These are phyloP conservation scores for Moniliella sp. DNA, from an alignment of 1,284 basidiomycete genomes.

Conservation along the genomic window DNA sequence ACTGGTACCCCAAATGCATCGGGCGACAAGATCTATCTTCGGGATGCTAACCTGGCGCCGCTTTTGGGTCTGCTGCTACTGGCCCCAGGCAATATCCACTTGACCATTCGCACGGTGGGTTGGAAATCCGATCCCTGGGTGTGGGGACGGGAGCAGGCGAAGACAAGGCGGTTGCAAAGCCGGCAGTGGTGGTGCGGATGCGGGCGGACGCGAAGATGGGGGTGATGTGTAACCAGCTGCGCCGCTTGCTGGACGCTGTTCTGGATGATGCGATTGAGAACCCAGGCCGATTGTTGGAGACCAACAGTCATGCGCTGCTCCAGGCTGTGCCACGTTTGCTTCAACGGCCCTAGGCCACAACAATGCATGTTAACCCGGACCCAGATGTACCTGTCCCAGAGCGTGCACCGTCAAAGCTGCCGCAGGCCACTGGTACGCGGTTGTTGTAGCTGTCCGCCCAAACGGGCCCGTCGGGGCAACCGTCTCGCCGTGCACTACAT, in stretches of 20 bases:
- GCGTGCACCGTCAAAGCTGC: too few species aligned
- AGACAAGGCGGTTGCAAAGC: too few species aligned
- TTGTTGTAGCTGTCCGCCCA: too few species aligned
- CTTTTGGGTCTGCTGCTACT: conserved; percentile 64
- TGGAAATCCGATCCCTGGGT: conserved; percentile 4
- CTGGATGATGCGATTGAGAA: not conserved
- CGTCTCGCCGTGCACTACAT: too few species aligned
- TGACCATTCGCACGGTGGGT: conserved; percentile 20
- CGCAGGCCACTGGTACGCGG: too few species aligned
- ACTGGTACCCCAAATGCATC: conserved; percentile 35
- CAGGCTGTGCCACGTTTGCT: too few species aligned
- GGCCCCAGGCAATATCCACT: conserved; percentile 55
- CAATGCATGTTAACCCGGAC: too few species aligned
- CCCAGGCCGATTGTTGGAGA: not conserved
- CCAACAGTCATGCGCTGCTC: too few species aligned
- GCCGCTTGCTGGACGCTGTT: conserved; percentile 31
- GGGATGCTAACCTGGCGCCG: conserved; percentile 74
- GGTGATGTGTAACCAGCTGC: conserved; percentile 66
- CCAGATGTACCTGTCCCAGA: too few species aligned
- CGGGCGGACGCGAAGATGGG: conserved; percentile 69
- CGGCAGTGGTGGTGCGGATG: too few species aligned
- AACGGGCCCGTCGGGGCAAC: too few species aligned
- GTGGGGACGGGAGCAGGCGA: conserved; percentile 33
- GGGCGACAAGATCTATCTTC: conserved; percentile 51
- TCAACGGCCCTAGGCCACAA: too few species aligned